phyloP scores from a whole-genome alignment of 2,329 filamentous ascomycete genomes.

The Neocucurbitaria cava region DNA sequence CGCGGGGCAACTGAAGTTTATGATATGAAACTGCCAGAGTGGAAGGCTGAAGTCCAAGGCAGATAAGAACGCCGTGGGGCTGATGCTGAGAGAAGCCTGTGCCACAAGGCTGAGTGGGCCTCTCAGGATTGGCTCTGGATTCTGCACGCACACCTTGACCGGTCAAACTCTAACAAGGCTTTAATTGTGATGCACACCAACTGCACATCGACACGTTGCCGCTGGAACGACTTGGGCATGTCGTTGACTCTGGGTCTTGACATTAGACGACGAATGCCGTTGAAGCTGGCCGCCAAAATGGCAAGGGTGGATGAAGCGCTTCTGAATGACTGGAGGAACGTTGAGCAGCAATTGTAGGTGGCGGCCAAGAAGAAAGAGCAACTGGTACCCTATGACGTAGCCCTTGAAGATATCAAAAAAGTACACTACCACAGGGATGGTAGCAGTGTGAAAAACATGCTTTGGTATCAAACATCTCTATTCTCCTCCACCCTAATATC shows the following conservation, averaged over 20 bases:
- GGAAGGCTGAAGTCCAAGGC: background rate
- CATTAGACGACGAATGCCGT: no score
- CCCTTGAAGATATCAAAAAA: background rate
- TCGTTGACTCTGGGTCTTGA: no score
- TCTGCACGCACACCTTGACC: background rate
- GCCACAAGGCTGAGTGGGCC: background rate
- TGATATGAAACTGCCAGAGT: background rate
- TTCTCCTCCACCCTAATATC: background rate
- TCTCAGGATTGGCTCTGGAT: background rate
- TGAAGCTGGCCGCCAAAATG: no score
- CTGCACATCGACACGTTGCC: background rate
- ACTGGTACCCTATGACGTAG: background rate
- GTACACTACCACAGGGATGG: background rate
- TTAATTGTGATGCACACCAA: no score
- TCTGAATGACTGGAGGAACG: no score
- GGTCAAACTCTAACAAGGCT: background rate
- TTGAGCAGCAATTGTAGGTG: no score
- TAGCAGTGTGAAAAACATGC: background rate
- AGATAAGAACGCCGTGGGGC: background rate
- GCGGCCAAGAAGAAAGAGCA: background rate
- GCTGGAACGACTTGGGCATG: no score
- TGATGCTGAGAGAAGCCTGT: background rate
- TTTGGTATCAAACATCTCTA: background rate
- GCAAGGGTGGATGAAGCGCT: no score
- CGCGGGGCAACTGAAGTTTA: background rate